A percentile compares a stretch with the other conserved stretches of the same genome.
Conservation (phyloP, 331 rosid genomes). For the Pyrus hybrid region DNA sequence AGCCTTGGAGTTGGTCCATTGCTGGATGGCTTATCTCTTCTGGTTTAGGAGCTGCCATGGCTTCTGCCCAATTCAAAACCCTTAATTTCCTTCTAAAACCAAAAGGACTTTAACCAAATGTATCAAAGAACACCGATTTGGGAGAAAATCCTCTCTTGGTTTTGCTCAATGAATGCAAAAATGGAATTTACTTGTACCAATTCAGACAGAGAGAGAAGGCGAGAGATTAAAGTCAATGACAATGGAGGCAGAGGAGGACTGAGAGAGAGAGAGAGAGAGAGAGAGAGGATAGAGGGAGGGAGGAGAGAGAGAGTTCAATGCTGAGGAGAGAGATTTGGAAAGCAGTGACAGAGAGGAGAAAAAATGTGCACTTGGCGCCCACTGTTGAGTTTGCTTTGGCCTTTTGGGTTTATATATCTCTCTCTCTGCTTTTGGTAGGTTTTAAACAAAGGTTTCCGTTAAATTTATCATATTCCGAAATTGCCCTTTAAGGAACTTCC, state of each 20-base stretch:
- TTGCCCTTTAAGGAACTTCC: slow-evolving; percentile 51
- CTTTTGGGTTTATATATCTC: not conserved
- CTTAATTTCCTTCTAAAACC: slow-evolving; percentile 14
- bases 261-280: slow-evolving; percentile 9
- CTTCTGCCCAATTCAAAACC: slow-evolving; percentile 17
- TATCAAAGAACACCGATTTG: slow-evolving; percentile 5
- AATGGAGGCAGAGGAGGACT: not conserved
- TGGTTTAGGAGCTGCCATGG: slow-evolving; percentile 73
- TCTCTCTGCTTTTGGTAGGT: not conserved
- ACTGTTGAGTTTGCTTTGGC: slow-evolving; percentile 7
- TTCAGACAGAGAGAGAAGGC: not conserved
- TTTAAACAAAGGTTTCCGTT: slow-evolving; percentile 40
- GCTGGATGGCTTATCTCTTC: slow-evolving; percentile 92
- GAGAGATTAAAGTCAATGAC: slow-evolving; percentile 7
- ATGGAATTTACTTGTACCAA: not conserved
- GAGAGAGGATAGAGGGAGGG: not conserved
- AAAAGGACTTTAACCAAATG: slow-evolving; percentile 14
- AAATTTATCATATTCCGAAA: slow-evolving; percentile 32
- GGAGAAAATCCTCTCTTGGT: not conserved
- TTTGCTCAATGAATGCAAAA: not conserved
- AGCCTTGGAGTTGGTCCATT: slow-evolving; percentile 98
- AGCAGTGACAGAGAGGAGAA: slow-evolving; percentile 1
- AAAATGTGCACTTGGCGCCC: slow-evolving; percentile 36
- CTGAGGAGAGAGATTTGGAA: slow-evolving; percentile 18
- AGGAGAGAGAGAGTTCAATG: not conserved